Evolutionary conservation across 768 basidiomycete species (phyloP).

Genomic region (Clavulina sp.): DNA sequence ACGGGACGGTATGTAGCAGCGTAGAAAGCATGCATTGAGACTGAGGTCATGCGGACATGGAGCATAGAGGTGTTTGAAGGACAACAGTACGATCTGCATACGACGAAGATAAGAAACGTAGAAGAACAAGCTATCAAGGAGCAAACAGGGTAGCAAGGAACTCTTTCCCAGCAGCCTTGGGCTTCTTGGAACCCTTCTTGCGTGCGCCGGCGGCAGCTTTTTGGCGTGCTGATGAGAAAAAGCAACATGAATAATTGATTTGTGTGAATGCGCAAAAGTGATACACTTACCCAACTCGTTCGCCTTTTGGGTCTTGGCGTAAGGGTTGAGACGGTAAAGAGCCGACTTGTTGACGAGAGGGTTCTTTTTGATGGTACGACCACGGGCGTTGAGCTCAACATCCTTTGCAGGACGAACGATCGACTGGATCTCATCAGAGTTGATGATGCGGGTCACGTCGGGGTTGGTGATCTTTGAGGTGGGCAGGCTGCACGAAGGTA

Average conservation of each 20-base stretch:
- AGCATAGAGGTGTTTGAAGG: not conserved
- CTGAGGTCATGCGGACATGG: no score
- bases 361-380: slow-evolving; percentile 92
- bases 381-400: slow-evolving; percentile 70
- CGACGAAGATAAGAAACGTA: not conserved
- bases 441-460: slow-evolving; percentile 93
- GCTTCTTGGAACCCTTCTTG: slow-evolving; percentile 48
- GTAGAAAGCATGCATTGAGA: no score
- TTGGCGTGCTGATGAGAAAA: slow-evolving; percentile 62
- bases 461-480: slow-evolving; percentile 93
- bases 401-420: slow-evolving; percentile 81
- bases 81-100: not conserved
- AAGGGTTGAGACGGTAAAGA: slow-evolving; percentile 96
- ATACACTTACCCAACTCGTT: slow-evolving; percentile 67
- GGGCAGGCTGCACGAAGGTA: slow-evolving; percentile 43
- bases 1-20: no score
- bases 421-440: slow-evolving; percentile 95
- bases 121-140: slow-evolving; percentile 32
- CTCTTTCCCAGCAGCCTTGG: slow-evolving; percentile 47
- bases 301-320: slow-evolving; percentile 84
- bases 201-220: slow-evolving; percentile 33
- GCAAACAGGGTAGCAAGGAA: slow-evolving; percentile 78
- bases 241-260: slow-evolving; percentile 5
- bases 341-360: slow-evolving; percentile 85
- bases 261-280: not conserved